phyloP scores from a whole-genome alignment of 176 grass and related monocot species.

The Zea luxurians region DNA sequence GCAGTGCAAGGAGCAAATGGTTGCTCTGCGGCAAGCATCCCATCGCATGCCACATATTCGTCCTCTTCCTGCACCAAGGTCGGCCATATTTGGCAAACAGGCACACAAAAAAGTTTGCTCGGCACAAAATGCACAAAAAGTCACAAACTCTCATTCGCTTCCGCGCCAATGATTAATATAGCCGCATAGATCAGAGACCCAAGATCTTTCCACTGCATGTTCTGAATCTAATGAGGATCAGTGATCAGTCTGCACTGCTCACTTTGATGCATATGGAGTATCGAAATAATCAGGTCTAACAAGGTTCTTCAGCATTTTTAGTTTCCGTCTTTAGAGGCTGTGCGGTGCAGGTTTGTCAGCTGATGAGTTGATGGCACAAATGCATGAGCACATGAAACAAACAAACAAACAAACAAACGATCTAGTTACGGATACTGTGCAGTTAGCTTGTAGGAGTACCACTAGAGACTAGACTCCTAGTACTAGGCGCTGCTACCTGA shows the following conservation, averaged over 20 bases:
- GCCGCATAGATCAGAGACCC: not conserved
- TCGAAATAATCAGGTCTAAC: not conserved
- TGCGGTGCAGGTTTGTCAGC: not conserved
- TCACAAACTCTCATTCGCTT: not conserved
- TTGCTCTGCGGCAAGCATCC: constrained; percentile 14
- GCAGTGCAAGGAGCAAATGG: constrained; percentile 3
- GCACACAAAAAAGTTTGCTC: not conserved
- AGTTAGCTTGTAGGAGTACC: not conserved
- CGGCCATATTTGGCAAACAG: constrained; percentile 27
- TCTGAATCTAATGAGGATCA: constrained; percentile 25
- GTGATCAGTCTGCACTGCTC: constrained; percentile 23
- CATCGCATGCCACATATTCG: constrained; percentile 28
- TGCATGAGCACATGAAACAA: constrained; percentile 40
- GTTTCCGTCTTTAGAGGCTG: constrained; percentile 34
- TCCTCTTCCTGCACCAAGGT: not conserved
- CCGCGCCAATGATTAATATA: constrained; percentile 16
- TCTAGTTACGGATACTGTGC: constrained; percentile 47
- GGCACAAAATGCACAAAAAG: constrained; percentile 13
- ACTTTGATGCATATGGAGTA: constrained; percentile 21
- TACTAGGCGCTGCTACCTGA: constrained; percentile 34
- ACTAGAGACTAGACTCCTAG: not conserved
- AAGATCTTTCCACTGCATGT: constrained; percentile 30
- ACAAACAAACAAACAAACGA: constrained; percentile 49
- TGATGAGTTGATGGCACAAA: not conserved
- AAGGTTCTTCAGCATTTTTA: not conserved